Evolutionary conservation across 1,284 basidiomycete species (phyloP), one percentile per base, ranked within the genome.

Genomic region (Phellopilus nigrolimitatus): DNA sequence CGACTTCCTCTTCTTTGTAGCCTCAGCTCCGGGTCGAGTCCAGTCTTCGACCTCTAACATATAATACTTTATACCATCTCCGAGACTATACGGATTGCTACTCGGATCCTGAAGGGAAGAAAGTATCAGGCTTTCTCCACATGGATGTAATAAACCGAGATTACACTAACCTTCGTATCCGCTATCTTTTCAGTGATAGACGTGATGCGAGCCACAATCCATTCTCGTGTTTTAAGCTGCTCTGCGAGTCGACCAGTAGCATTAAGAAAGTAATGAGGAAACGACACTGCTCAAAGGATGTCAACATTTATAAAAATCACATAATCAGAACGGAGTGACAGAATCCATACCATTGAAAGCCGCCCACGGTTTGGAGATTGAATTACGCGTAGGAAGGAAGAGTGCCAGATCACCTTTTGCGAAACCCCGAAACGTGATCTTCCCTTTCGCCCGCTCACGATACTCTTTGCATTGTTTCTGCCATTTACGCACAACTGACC

Each of bases 241-340:
- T 95, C 91, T 8, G 84, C 87, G 34, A 98, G 75, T 58, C 84
- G 79, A 0, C 86, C 88, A 0, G 83, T 88, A 4, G 91, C 88
- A 63, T 92, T 83, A 39, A 99, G 79, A 72, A 99, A 99, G 69
- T 95, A 95, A 70, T 98, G 95, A 30, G 95, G 95, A 67, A 92
- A 95, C 4, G 90, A 93, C 5, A 97, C 91, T 92, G 61, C 43
- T 30, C 44, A 33, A 37, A 15, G 3, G 12, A 37, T 37, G 3
- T 22, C 6, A 19, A 27, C 8, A 7, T n/a, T n/a, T n/a, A n/a
- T n/a, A n/a, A n/a, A n/a, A n/a, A n/a, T n/a, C n/a, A n/a, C n/a
- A n/a, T n/a, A n/a, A n/a, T n/a, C n/a, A n/a, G n/a, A n/a, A n/a
- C n/a, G n/a, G n/a, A n/a, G n/a, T n/a, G 27, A 12, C 12, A 21